Base-by-base conservation (phyloP, 78 protist genomes). In the Paulinella micropora region DNA sequence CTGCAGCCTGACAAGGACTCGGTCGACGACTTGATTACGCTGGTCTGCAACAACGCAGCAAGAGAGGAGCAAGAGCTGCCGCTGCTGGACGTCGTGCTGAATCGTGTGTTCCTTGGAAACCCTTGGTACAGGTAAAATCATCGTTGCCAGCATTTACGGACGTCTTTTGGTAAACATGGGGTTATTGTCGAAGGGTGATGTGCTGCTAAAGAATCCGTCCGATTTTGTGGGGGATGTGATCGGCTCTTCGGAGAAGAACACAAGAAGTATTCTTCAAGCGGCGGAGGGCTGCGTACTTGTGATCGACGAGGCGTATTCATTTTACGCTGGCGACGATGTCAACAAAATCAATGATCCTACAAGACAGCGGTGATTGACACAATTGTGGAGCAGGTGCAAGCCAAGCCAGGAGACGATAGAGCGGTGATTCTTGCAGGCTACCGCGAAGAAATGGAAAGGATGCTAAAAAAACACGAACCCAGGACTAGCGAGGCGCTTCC, bases 241-340 rank as follows among this genome's bases (percentile, higher is more conserved):
- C 34, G 93, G 91, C 23, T 26, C 28, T 3, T 2, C 92, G 32
- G 90, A 0, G 37, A 0, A 41, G 39, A 1, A 39, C 82, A 89
- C 90, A 23, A 0, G 3, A 1, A 41, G 6, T 77, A 40, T 82
- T 4, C 0, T 90, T 34, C 81, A 79, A 34, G 67, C 29, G 35
- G 81, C 81, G 35, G 37, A 2, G 38, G 91, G 90, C 2, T 3
- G 34, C n/a, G 92, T 88, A 40, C 86, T 88, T 28, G 39, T 90
- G 36, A 89, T 92, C 64, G 94, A 88, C 90, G 93, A 92, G 89
- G 92, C 92, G 67, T 92, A 92, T 83, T 37, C 26, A 34, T 90
- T 92, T 29, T 9, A 36, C 34, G 67, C 79, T 28, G 51, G 37
- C 88, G 35, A 41, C n/a, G 38, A 34, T n/a, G n/a, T 36, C 83